These are phyloP conservation scores for Lepidium aucheri DNA, from an alignment of 345 rosid species.

Conservation along the genomic window DNA sequence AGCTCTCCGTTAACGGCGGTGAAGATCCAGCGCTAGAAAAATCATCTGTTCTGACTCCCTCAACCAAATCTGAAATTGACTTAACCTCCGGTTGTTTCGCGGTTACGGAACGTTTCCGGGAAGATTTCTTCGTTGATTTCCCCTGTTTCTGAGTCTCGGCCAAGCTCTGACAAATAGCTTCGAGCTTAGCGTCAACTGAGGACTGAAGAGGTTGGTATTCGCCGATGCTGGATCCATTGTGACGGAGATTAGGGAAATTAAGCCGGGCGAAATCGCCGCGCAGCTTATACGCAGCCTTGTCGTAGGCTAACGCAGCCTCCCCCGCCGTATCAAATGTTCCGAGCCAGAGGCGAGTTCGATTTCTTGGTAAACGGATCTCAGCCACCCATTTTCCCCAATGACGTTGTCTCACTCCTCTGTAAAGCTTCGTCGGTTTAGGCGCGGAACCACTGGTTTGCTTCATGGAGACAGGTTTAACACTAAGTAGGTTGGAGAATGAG, in stretches of 20 bases:
- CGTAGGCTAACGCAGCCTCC: slow-evolving; percentile 93
- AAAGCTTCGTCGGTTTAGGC: slow-evolving; percentile 59
- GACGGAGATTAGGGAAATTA: slow-evolving; percentile 77
- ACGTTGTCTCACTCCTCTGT: slow-evolving; percentile 89
- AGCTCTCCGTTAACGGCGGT: slow-evolving; percentile 41
- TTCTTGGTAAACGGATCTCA: slow-evolving; percentile 88
- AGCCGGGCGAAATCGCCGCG: slow-evolving; percentile 87
- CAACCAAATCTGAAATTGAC: background rate
- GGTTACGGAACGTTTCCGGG: slow-evolving; percentile 19
- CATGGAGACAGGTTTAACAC: slow-evolving; percentile 56
- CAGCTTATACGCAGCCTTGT: slow-evolving; percentile 77
- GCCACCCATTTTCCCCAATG: slow-evolving; percentile 99
- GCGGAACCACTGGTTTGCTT: slow-evolving; percentile 32
- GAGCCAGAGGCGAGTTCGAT: slow-evolving; percentile 93
- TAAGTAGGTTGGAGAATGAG: slow-evolving; percentile 18
- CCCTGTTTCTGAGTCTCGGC: slow-evolving; percentile 52
- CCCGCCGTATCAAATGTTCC: slow-evolving; percentile 97
- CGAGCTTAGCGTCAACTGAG: slow-evolving; percentile 84
- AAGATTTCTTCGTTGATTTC: slow-evolving; percentile 30
- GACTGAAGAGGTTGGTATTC: slow-evolving; percentile 80
- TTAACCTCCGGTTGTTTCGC: slow-evolving; percentile 16
- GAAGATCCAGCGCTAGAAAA: slow-evolving; percentile 26
- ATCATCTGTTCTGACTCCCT: slow-evolving; percentile 31
- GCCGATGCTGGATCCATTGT: slow-evolving; percentile 44
- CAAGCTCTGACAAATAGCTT: slow-evolving; percentile 66